Percentiles rank a stretch among this genome's conserved stretches.
Conservation (phyloP, 140 eudicot genomes). For the Ambrosia hybrid region DNA sequence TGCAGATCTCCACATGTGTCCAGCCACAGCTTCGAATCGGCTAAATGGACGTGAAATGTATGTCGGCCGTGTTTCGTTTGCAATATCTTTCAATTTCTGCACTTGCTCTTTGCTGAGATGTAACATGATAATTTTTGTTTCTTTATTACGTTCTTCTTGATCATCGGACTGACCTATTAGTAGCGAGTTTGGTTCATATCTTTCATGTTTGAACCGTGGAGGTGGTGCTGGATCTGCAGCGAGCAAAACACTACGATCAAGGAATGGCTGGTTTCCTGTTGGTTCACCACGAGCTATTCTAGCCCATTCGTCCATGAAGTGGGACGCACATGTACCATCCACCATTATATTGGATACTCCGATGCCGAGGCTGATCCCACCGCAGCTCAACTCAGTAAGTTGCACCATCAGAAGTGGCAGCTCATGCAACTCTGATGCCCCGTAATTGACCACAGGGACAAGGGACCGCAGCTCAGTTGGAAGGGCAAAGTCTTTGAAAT, state of each 20-base stretch:
- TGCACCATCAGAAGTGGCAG: slow-evolving; percentile 27
- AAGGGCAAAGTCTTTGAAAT: neutral
- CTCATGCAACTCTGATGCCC: slow-evolving; percentile 6
- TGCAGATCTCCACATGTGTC: neutral
- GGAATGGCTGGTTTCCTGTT: neutral
- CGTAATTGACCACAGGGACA: slow-evolving; percentile 16
- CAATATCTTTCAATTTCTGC: neutral
- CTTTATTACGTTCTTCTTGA: neutral
- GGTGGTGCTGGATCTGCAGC: neutral
- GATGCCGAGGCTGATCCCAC: slow-evolving; percentile 18
- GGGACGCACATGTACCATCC: slow-evolving; percentile 23
- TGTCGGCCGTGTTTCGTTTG: neutral
- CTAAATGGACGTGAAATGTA: neutral
- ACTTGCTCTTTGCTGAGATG: neutral
- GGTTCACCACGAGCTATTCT: neutral
- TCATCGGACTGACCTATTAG: neutral
- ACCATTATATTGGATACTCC: slow-evolving; percentile 18
- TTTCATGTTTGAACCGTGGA: neutral
- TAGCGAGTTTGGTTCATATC: neutral
- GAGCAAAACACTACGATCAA: neutral
- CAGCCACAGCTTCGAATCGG: neutral
- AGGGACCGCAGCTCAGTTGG: slow-evolving; percentile 6
- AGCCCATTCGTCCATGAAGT: slow-evolving; percentile 11
- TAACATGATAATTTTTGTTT: neutral
- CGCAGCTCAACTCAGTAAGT: slow-evolving; percentile 24